Base-by-base conservation (phyloP, 441 rosid genomes). In the Adansonia grandidieri region DNA sequence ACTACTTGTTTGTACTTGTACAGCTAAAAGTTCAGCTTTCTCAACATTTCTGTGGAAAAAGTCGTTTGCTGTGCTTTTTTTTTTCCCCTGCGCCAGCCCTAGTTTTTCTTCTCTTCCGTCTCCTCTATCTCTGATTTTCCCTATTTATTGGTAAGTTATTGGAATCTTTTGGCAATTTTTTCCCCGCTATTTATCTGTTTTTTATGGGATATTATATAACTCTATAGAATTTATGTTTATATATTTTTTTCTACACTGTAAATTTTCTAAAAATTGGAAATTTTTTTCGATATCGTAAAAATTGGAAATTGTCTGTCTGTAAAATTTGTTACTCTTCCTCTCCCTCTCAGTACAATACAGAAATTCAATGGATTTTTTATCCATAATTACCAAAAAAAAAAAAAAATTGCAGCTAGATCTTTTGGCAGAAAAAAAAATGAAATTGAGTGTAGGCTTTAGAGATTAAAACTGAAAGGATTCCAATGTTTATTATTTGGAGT, bases 71-170 rank as follows among this genome's bases (percentile, higher is more conserved):
- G 72, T 73, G 69, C 70, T 53, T 20, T 73, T 37, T 73, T 37
- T 51, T 68, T 67, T 4, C 40, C 24, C 68, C 42, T 58, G 76
- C 68, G 54, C 44, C 48, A 82, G 37, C 83, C 80, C 79, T 81
- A 67, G 66, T 78, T 80, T 81, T 73, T 62, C 51, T 62, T 54
- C 58, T 28, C 81, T 77, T 15, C 45, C 50, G 48, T 74, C 75
- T 54, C 54, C 54, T 80, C 83, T 70, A 37, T 75, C 81, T 17
- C 57, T 61, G 62, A 9, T 70, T 82, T 85, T 81, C 81, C 57
- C 80, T 20, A 67, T 44, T 85, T 83, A 79, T 85, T 63, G 93
- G 92, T 86, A 80, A 90, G 89, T 79, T 82, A 65, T 78, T 63
- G 74, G 11, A 2, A 64, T 44, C 85, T 82, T 67, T 48, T 15